Percentiles rank a stretch among this genome's conserved stretches.
These are phyloP conservation scores for Trichoderma sp. DNA, from an alignment of 2,329 filamentous ascomycete genomes.

Conservation along the genomic window DNA sequence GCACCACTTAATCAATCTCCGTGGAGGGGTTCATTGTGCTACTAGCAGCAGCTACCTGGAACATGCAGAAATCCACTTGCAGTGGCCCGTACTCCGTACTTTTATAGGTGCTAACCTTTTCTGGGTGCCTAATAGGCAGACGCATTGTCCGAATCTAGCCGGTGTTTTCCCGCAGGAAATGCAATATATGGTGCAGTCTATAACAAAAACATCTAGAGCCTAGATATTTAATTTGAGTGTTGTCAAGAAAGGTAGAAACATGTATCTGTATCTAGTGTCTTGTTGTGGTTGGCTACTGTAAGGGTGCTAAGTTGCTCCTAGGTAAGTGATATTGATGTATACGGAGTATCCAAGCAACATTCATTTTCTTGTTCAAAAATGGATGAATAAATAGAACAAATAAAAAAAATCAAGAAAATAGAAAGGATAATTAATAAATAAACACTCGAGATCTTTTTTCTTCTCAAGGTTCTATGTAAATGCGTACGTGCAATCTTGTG, in stretches of 20 bases:
- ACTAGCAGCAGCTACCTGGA: not conserved
- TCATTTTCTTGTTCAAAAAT: not conserved
- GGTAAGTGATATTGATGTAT: no score
- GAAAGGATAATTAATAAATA: not conserved
- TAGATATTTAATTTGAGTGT: not conserved
- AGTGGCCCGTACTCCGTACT: not conserved
- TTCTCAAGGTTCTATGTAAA: not conserved
- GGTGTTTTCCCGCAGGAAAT: not conserved
- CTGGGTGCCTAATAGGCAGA: not conserved
- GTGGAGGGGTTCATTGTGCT: slow-evolving; percentile 1
- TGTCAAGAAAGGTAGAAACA: no score
- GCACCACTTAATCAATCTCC: not conserved
- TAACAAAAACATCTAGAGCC: not conserved
- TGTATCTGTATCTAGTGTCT: no score
- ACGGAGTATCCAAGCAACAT: no score
- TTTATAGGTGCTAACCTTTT: not conserved
- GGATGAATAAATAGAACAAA: not conserved
- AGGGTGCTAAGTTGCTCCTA: no score
- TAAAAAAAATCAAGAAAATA: no score
- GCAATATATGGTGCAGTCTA: not conserved
- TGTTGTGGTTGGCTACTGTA: no score
- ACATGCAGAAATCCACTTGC: not conserved
- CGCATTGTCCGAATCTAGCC: not conserved
- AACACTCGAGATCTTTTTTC: no score
- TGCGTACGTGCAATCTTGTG: not conserved